Base-by-base conservation (phyloP, 192 early-diverging fungal species). In the Coemansia sp. region DNA sequence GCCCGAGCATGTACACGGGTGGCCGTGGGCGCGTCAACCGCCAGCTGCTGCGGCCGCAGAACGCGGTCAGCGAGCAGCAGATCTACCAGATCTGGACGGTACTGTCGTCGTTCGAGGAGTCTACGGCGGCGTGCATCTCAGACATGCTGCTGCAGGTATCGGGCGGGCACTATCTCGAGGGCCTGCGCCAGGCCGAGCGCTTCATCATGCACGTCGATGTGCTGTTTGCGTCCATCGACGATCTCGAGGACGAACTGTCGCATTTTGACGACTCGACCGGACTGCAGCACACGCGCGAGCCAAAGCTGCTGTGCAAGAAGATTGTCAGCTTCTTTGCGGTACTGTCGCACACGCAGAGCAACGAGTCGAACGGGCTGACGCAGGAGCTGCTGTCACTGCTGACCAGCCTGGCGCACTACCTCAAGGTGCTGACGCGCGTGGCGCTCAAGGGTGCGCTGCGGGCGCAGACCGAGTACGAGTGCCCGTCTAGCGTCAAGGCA, bases 311-410 rank as follows among this genome's bases (percentile, higher is more conserved):
- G 45, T 92, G 91, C 59, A 95, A 94, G 67, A 90, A 89, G 64
- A 92, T 95, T 53, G 88, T 95, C 46, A 87, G 87, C 58, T 97
- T 97, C 65, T 97, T 99, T 71, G 89, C 93, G 5, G 56, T 95
- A 19, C 77, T 99, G 28, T 88, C 87, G 3, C 83, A 88, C 58
- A 85, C 87, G 1, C 83, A 87, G 43, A 70, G 62, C 61, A 74
- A 62, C 64, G 56, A 73, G 50, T 62, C 68, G 55, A 59, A 55
- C 48, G 58, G 60, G 5, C 84, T 89, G 34, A 92, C 91, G 4
- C 82, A 93, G 54, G 93, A 95, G 66, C 70, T 97, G 64, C 82
- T 98, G 56, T 85, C 87, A 8, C 67, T 94, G 5, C 91, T 97
- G 1, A 94, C 93, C 32, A 86, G 85, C 15, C 79, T 98, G 19